Conservation (phyloP, 305 asterid species). For the Fraxinus floribunda region DNA sequence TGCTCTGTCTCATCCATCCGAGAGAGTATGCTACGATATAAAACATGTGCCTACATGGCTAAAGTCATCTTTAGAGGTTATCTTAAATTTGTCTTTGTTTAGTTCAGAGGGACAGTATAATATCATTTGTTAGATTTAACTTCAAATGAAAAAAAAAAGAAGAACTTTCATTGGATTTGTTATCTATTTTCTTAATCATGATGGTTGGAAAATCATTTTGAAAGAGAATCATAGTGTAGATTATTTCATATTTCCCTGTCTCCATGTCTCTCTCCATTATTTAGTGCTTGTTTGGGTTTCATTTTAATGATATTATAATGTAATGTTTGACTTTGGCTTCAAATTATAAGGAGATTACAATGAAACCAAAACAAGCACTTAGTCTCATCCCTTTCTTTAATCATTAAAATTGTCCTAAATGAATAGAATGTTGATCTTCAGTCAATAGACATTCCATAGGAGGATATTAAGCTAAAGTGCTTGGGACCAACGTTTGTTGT, state of each 20-base stretch:
- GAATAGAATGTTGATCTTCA: conserved; percentile 8
- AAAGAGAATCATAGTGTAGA: not conserved
- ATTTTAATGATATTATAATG: too few species aligned
- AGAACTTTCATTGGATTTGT: not conserved
- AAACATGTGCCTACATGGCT: not conserved
- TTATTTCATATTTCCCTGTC: not conserved
- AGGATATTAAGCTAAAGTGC: conserved; percentile 13
- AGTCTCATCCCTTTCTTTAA: not conserved
- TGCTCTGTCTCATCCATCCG: conserved; percentile 2
- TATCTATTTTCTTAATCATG: conserved; percentile 11
- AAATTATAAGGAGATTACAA: not conserved
- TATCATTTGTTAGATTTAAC: not conserved
- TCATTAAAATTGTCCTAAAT: conserved; percentile 2
- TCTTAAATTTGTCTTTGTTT: not conserved
- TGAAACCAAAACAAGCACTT: not conserved
- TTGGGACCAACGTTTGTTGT: not conserved
- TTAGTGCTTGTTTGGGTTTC: not conserved
- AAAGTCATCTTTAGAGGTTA: conserved; percentile 6
- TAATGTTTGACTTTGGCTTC: not conserved
- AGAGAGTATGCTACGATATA: conserved; percentile 8
- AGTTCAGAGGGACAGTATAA: not conserved
- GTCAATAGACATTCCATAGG: not conserved
- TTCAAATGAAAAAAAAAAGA: not conserved
- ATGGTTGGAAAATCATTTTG: not conserved
- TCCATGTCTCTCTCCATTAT: not conserved